Evolutionary conservation across 2,329 filamentous ascomycete species (phyloP).

Genomic region (Fusarium mangiferae): DNA sequence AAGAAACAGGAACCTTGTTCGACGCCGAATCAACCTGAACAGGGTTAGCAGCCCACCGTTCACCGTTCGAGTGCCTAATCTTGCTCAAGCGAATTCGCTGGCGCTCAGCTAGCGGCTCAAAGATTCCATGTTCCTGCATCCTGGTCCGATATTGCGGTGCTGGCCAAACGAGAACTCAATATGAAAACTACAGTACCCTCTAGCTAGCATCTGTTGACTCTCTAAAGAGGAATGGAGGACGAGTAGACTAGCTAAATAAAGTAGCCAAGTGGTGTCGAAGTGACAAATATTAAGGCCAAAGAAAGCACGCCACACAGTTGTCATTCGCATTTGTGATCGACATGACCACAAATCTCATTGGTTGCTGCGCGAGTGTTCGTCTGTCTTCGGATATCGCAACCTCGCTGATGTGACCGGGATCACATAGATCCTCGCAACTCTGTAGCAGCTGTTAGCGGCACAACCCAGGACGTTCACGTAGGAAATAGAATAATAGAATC

Average conservation of each 20-base stretch:
- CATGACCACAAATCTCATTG: neutral
- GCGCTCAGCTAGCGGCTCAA: slow-evolving; percentile 7
- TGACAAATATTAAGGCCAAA: neutral
- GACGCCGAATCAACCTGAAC: neutral
- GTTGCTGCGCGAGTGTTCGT: neutral
- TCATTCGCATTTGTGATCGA: slow-evolving; percentile 1
- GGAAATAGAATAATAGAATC: neutral
- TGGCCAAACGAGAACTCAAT: slow-evolving; percentile 1
- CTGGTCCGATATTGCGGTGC: slow-evolving; percentile 4
- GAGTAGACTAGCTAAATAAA: neutral
- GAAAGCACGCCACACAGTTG: neutral
- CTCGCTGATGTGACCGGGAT: neutral
- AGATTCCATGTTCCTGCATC: slow-evolving; percentile 37
- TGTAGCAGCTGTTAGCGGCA: neutral
- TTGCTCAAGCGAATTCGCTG: slow-evolving; percentile 1
- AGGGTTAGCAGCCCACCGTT: slow-evolving; percentile 8
- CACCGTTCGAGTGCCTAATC: slow-evolving; percentile 13
- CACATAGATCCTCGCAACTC: neutral
- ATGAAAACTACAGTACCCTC: neutral
- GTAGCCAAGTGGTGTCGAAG: neutral
- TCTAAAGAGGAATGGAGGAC: neutral
- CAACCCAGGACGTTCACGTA: neutral
- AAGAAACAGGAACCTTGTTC: slow-evolving; percentile 6
- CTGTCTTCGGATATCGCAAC: neutral
- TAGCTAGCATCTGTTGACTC: neutral